Conservation (phyloP, 1,284 basidiomycete species). For the Agaricales sp. region DNA sequence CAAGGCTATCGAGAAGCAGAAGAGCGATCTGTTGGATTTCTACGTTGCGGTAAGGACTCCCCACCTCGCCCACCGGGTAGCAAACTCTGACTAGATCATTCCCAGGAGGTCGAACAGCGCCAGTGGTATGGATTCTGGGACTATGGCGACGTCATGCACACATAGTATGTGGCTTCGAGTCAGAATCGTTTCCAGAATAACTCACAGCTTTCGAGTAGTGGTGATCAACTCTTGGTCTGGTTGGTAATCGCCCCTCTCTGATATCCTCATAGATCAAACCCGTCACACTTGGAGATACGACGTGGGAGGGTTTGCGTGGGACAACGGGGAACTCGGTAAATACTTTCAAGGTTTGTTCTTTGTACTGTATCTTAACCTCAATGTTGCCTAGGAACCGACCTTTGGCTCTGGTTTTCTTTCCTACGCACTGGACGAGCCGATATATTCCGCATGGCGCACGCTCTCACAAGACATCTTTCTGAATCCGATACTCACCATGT, state of each 20-base stretch:
- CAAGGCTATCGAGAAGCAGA: constrained; percentile 25
- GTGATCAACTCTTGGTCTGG: too few relatives aligned
- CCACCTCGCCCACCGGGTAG: too few relatives aligned
- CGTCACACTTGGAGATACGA: constrained; percentile 35
- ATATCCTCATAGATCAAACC: constrained; percentile 18
- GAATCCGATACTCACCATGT: constrained; percentile 32
- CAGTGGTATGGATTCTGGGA: constrained; percentile 34
- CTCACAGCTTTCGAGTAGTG: too few relatives aligned
- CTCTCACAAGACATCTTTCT: constrained; percentile 30
- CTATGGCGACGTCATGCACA: constrained; percentile 34
- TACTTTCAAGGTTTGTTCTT: not conserved
- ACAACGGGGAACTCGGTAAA: constrained; percentile 25
- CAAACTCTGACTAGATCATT: not conserved
- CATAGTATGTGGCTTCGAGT: constrained; percentile 13
- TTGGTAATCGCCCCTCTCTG: too few relatives aligned
- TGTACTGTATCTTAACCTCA: not conserved
- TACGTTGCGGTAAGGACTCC: constrained; percentile 23
- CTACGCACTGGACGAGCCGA: constrained; percentile 31
- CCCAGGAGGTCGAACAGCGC: constrained; percentile 27
- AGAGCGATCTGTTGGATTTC: constrained; percentile 28
- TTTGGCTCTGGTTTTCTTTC: constrained; percentile 36
- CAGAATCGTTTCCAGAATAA: too few relatives aligned
- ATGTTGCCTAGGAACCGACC: constrained; percentile 22
- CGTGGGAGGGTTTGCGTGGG: constrained; percentile 30
- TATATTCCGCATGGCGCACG: constrained; percentile 26